These are phyloP conservation scores for Paecilomyces sp. DNA, from an alignment of 2,329 filamentous ascomycete species.

Conservation along the genomic window DNA sequence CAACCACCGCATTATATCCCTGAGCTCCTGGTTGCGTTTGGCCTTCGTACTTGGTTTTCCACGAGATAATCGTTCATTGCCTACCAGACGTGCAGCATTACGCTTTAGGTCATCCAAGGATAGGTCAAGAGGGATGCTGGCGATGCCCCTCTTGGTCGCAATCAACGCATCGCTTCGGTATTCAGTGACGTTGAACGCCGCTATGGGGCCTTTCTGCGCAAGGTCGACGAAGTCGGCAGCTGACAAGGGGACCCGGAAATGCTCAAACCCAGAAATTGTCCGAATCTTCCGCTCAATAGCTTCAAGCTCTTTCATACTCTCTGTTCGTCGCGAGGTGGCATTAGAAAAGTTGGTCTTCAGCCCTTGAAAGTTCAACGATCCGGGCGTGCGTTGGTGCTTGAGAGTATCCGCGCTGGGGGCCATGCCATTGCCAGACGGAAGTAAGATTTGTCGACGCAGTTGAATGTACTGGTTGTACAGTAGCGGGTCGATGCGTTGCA, in stretches of 20 bases:
- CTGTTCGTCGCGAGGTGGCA: background rate
- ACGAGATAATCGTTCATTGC: background rate
- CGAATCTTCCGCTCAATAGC: background rate
- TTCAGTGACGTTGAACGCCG: background rate
- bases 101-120: background rate
- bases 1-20: background rate
- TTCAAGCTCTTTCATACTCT: background rate
- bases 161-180: background rate
- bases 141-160: background rate
- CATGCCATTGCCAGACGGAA: background rate
- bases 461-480: background rate
- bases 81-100: background rate
- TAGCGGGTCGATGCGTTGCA: background rate
- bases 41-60: background rate
- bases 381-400: background rate
- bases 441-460: background rate
- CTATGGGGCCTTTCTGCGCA: background rate
- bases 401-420: background rate
- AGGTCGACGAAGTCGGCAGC: background rate
- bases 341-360: background rate
- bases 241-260: background rate
- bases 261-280: background rate
- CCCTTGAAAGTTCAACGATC: background rate
- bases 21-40: background rate
- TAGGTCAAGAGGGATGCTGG: background rate